These are phyloP conservation scores for Colletotrichum eremochloae DNA, from an alignment of 2,329 filamentous ascomycete genomes.

Conservation along the genomic window DNA sequence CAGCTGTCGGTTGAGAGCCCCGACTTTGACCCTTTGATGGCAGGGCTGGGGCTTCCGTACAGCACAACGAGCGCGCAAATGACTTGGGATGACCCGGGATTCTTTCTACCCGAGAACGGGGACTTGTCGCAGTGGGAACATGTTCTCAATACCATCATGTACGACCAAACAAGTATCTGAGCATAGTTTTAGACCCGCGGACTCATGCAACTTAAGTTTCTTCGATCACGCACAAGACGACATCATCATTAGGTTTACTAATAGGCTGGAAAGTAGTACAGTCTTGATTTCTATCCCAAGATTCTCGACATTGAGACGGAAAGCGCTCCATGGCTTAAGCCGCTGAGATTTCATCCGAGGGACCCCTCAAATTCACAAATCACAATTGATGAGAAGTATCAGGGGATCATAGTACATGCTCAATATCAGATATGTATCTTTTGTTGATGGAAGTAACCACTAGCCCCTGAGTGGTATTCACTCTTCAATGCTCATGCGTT, in stretches of 20 bases:
- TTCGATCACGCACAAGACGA: no score
- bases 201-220: neutral
- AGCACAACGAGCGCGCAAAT: conserved; percentile 37
- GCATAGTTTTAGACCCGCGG: no score
- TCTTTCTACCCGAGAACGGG: conserved; percentile 29
- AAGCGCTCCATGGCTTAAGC: neutral
- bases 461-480: neutral
- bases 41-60: conserved; percentile 27
- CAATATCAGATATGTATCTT: neutral
- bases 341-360: neutral
- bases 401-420: neutral
- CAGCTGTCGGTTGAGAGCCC: conserved; percentile 28
- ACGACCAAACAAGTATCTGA: conserved; percentile 21
- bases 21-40: conserved; percentile 30
- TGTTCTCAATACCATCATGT: conserved; percentile 36
- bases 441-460: neutral
- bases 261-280: neutral
- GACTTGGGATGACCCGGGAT: conserved; percentile 35
- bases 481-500: neutral
- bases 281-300: neutral
- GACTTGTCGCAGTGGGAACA: conserved; percentile 36
- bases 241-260: neutral
- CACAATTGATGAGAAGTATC: neutral
- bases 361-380: neutral
- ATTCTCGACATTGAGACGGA: neutral